Percentiles rank a stretch among this genome's conserved stretches.
Conservation (phyloP, 2,329 filamentous ascomycete genomes). For the Aureobasidium sp. region DNA sequence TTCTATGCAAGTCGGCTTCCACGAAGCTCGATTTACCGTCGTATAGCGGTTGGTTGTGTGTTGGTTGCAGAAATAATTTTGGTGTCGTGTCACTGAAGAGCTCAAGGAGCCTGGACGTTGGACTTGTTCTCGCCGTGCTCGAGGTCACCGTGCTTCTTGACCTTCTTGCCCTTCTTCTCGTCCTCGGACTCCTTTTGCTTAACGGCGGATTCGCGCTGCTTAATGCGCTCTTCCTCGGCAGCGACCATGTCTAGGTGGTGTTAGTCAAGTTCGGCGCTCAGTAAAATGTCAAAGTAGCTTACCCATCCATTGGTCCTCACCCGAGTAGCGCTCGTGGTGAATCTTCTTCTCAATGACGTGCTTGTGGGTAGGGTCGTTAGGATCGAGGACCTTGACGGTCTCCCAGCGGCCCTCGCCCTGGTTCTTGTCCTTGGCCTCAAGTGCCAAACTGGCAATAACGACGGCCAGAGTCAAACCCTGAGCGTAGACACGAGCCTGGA, state of each 20-base stretch:
- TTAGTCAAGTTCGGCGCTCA: background rate
- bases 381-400: constrained; percentile 73
- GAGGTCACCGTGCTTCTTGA: constrained; percentile 4
- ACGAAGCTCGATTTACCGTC: background rate
- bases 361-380: constrained; percentile 75
- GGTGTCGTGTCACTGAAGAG: background rate
- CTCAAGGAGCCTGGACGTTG: background rate
- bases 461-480: constrained; percentile 83
- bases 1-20: background rate
- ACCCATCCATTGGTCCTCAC: constrained; percentile 92
- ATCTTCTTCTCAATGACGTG: constrained; percentile 78
- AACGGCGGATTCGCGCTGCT: constrained; percentile 41
- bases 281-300: constrained; percentile 29
- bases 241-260: constrained; percentile 64
- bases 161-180: constrained; percentile 20
- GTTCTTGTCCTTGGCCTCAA: constrained; percentile 74
- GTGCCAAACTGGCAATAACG: constrained; percentile 70
- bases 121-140: constrained; percentile 7
- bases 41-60: background rate
- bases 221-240: constrained; percentile 61
- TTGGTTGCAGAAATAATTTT: background rate
- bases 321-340: constrained; percentile 78
- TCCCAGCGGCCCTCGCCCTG: constrained; percentile 73
- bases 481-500: constrained; percentile 90
- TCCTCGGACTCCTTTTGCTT: constrained; percentile 24